Conservation (phyloP, 345 rosid species). For the Hypericum androsaemum region DNA sequence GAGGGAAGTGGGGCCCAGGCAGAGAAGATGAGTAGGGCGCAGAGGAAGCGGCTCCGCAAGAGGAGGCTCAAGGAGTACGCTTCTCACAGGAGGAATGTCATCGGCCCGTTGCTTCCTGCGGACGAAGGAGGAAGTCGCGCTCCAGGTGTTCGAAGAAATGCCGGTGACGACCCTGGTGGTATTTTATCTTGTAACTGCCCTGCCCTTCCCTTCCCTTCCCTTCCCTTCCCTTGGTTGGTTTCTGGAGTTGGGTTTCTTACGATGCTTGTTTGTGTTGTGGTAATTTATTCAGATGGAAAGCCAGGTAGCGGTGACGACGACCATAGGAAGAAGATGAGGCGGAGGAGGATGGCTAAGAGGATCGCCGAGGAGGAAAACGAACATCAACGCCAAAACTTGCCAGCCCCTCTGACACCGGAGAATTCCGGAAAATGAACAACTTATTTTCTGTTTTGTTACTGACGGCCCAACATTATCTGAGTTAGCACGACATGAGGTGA, state of each 20-base stretch:
- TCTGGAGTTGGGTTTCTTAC: too few relatives aligned
- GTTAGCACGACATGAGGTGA: too few relatives aligned
- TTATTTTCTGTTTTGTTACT: too few relatives aligned
- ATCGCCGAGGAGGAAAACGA: conserved; percentile 26
- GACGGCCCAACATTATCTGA: too few relatives aligned
- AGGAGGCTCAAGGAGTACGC: conserved; percentile 57
- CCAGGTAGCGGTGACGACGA: conserved; percentile 12
- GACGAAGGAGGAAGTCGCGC: background rate
- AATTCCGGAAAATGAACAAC: too few relatives aligned
- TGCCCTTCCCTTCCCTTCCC: too few relatives aligned
- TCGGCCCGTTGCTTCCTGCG: conserved; percentile 55
- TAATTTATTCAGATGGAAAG: conserved; percentile 8
- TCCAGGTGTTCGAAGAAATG: conserved; percentile 51
- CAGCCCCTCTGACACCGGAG: too few relatives aligned
- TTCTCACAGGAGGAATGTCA: conserved; percentile 33
- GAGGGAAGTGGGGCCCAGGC: conserved; percentile 10
- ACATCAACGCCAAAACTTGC: conserved; percentile 2
- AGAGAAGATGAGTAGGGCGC: conserved; percentile 50
- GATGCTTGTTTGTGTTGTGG: too few relatives aligned
- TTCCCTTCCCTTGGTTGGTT: too few relatives aligned
- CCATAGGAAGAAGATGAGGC: conserved; percentile 32
- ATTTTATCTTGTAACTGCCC: too few relatives aligned
- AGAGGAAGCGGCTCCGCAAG: conserved; percentile 67
- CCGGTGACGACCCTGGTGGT: conserved; percentile 2
- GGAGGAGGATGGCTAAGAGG: conserved; percentile 49